Base-by-base conservation (phyloP, 1,284 basidiomycete genomes). In the Pulveroboletus sp. region DNA sequence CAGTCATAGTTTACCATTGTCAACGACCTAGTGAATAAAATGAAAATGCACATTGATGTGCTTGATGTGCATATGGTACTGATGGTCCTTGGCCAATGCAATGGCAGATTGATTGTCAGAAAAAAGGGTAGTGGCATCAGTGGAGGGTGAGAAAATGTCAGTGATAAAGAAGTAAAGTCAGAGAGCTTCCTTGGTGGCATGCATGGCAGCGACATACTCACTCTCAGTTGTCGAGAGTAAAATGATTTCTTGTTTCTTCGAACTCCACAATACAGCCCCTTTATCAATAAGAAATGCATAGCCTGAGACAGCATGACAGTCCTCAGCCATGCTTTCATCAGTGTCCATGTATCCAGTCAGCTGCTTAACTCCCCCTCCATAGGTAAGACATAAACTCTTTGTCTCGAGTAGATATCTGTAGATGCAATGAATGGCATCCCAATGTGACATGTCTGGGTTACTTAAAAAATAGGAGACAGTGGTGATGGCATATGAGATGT, bases 61-160 rank as follows among this genome's bases (percentile, higher is more conserved):
- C 49, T 76, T 76, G 15, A 65, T 64, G 5, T 62, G 47, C 0
- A 58, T 29, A 43, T 71, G 68, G 18, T 46, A 63, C 1, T 65
- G 47, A 0, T 68, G 64, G 17, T 75, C 69, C 5, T 66, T 56
- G 0, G 69, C 56, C 0, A 78, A 52, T 2, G 55, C 40, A 11
- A 78, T 68, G 2, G 70, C 64, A 0, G 66, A 62, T 15, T 70
- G 56, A 51, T 76, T 77, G 61, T 77, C 71, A 12, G 54, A 52
- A 38, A 53, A 57, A 12, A 75, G 58, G 2, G 54, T 47, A 5
- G 56, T 64, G 0, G 62, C 58, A 0, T 29, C 14, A 0, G 39
- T 2, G 6, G 47, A 12, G 0, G 46, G 43, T 18, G 22, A 18
- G 2, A 49, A 55, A 3, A 67, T 25, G 12, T 66, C 56, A 2